Evolutionary conservation across 2,329 filamentous ascomycete species (phyloP).

Genomic region (Juglanconis oblonga): DNA sequence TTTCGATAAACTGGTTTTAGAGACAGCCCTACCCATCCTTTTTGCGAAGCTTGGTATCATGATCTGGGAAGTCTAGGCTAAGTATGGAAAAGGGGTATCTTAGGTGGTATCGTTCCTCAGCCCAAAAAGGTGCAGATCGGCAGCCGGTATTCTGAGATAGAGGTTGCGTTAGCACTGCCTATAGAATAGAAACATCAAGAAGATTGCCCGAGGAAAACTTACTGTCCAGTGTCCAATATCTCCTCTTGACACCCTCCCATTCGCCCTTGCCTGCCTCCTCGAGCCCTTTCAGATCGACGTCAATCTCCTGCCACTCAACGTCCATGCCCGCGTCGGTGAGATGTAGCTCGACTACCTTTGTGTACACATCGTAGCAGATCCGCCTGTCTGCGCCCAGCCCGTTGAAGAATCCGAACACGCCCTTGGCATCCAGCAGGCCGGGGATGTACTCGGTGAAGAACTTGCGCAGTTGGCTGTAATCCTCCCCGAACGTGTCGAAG

Average conservation of each 20-base stretch:
- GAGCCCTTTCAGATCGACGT: constrained; percentile 65
- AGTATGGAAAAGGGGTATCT: neutral
- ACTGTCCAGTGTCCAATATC: constrained; percentile 85
- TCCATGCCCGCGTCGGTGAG: constrained; percentile 86
- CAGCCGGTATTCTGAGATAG: constrained; percentile 60
- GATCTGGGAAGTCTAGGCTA: neutral
- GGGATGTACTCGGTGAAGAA: constrained; percentile 91
- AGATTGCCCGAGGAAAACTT: constrained; percentile 29
- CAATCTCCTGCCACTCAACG: constrained; percentile 77
- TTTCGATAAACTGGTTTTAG: neutral
- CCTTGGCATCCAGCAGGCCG: constrained; percentile 66
- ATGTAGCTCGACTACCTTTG: constrained; percentile 87
- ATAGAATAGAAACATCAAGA: constrained; percentile 9
- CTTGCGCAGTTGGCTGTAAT: constrained; percentile 77
- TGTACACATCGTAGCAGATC: constrained; percentile 96
- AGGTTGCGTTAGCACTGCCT: constrained; percentile 26
- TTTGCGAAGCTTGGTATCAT: neutral
- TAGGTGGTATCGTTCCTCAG: constrained; percentile 31
- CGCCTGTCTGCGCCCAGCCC: constrained; percentile 88
- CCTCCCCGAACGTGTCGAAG: constrained; percentile 97
- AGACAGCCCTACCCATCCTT: neutral
- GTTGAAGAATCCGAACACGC: constrained; percentile 85
- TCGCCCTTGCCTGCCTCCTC: constrained; percentile 66
- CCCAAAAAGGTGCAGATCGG: constrained; percentile 73
- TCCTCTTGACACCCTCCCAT: constrained; percentile 84